These are phyloP conservation scores for Cryptomeria japonica DNA, from an alignment of 75 land plant species.

Conservation along the genomic window DNA sequence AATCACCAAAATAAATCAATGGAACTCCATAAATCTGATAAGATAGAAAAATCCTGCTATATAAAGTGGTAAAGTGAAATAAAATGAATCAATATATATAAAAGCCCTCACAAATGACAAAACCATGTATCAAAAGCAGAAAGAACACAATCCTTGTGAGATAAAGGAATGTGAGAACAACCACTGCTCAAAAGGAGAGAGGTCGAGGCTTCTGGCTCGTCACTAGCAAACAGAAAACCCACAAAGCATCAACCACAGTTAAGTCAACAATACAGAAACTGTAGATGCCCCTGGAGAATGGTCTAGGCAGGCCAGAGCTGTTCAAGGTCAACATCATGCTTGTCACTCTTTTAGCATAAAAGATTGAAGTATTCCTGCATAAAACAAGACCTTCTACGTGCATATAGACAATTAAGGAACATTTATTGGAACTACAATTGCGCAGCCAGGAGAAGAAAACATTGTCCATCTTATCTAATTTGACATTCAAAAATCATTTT, in stretches of 20 bases:
- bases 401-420: too few relatives aligned
- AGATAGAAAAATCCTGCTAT: not conserved
- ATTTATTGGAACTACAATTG: too few relatives aligned
- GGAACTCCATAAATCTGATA: not conserved
- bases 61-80: not conserved
- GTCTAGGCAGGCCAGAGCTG: not conserved
- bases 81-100: not conserved
- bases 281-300: not conserved
- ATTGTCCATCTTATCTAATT: too few relatives aligned
- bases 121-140: not conserved
- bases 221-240: not conserved
- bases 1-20: not conserved
- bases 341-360: not conserved
- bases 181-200: not conserved
- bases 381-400: not conserved
- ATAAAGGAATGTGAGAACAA: not conserved
- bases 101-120: not conserved
- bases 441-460: too few relatives aligned
- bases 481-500: too few relatives aligned
- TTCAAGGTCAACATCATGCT: not conserved
- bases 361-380: not conserved
- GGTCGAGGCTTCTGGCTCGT: not conserved
- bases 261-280: not conserved
- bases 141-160: not conserved
- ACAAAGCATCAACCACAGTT: not conserved